phyloP scores from a whole-genome alignment of 192 early-diverging fungal species.

The Haplosporangium gracile region DNA sequence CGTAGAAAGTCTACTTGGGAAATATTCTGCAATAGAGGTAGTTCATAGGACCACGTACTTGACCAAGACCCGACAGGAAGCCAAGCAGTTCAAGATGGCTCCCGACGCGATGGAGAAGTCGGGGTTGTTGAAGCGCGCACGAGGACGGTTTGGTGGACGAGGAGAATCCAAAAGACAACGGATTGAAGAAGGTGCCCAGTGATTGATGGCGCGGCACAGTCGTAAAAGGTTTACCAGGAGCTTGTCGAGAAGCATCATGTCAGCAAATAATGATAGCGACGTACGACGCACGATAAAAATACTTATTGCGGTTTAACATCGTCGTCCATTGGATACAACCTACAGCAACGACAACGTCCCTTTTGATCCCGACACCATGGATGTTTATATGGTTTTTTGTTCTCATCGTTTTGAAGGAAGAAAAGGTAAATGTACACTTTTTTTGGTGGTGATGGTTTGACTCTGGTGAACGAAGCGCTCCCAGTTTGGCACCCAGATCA shows the following conservation, averaged over 20 bases:
- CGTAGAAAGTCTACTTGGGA: slow-evolving; percentile 9
- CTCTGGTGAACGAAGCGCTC: background rate
- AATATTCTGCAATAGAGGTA: slow-evolving; percentile 15
- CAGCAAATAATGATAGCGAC: background rate
- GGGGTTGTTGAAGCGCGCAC: slow-evolving; percentile 12
- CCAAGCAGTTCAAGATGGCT: slow-evolving; percentile 9
- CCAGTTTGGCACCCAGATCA: background rate
- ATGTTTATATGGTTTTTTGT: background rate
- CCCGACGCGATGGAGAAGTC: background rate
- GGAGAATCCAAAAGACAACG: background rate
- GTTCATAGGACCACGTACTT: slow-evolving; percentile 18
- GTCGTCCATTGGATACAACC: background rate
- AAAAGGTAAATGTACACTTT: background rate
- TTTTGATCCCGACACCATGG: too few relatives aligned
- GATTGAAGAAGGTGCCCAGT: background rate
- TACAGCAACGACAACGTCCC: too few relatives aligned
- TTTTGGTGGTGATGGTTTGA: background rate
- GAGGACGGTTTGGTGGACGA: background rate
- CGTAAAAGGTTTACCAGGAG: background rate
- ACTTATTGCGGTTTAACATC: background rate
- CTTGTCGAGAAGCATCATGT: background rate
- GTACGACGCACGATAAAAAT: background rate
- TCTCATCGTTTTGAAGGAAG: background rate
- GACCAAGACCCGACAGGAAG: slow-evolving; percentile 20
- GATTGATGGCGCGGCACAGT: background rate